phyloP scores from a whole-genome alignment of 768 basidiomycete genomes.

The Leucosporidium creatinivorum region DNA sequence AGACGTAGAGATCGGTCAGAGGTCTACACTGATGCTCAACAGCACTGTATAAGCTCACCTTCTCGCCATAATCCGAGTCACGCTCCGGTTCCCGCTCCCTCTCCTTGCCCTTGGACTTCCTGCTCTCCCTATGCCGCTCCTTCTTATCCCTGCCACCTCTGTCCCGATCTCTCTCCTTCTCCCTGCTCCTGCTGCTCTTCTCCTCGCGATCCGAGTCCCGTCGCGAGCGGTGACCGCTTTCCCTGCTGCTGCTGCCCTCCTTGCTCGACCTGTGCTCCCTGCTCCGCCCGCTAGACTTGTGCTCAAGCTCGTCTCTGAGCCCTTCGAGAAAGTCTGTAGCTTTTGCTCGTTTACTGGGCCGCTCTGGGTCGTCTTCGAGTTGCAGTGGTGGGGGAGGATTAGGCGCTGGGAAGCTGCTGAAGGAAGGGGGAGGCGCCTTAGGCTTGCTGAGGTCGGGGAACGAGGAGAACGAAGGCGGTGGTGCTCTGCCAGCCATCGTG shows the following conservation, averaged over 20 bases:
- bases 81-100: neutral
- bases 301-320: slow-evolving; percentile 10
- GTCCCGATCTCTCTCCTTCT: neutral
- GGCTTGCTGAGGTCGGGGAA: slow-evolving; percentile 10
- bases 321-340: slow-evolving; percentile 21
- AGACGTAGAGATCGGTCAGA: neutral
- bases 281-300: neutral
- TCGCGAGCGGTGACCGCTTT: neutral
- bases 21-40: neutral
- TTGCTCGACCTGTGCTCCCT: neutral
- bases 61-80: slow-evolving; percentile 1
- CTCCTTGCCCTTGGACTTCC: neutral
- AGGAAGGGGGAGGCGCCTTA: slow-evolving; percentile 8
- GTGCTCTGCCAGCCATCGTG: neutral
- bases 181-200: neutral
- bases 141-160: neutral
- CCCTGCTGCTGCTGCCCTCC: neutral
- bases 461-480: slow-evolving; percentile 19
- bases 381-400: neutral
- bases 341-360: neutral
- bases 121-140: neutral
- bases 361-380: neutral
- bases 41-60: neutral
- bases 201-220: neutral
- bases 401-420: slow-evolving; percentile 21